These are phyloP conservation scores for Rhodamnia rubescens DNA, from an alignment of 345 rosid species.

Conservation along the genomic window DNA sequence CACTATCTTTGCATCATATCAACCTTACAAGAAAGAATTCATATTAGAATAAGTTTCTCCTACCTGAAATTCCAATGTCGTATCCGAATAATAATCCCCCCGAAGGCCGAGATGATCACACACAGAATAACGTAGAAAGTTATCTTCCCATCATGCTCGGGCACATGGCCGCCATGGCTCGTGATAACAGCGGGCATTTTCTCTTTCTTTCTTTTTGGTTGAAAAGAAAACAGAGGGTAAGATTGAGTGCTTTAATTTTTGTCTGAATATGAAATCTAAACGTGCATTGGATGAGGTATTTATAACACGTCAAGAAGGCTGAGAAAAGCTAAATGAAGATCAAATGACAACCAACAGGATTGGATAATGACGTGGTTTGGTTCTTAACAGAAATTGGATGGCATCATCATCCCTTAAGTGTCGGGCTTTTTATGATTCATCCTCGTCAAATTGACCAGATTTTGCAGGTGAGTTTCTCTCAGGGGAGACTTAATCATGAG, in stretches of 20 bases:
- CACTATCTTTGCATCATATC: background rate
- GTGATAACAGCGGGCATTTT: constrained; percentile 24
- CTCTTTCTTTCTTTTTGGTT: background rate
- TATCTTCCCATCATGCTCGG: constrained; percentile 23
- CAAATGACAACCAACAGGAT: background rate
- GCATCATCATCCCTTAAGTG: no score
- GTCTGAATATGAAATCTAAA: background rate
- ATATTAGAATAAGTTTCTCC: background rate
- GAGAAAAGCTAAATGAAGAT: background rate
- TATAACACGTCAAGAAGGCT: background rate
- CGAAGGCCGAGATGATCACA: constrained; percentile 39
- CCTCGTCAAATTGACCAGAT: background rate
- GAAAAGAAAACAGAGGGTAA: background rate
- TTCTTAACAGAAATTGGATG: no score
- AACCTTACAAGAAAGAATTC: background rate
- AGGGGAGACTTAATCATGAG: background rate
- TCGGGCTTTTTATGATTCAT: background rate
- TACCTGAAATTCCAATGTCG: constrained; percentile 43
- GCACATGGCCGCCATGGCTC: constrained; percentile 2
- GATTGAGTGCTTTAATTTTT: background rate
- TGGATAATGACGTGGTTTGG: no score
- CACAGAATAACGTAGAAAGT: constrained; percentile 22
- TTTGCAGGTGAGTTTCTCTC: background rate
- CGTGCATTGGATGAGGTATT: background rate
- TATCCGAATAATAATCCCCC: constrained; percentile 31